Evolutionary conservation across 345 rosid species (phyloP), one percentile per base, ranked within the genome.

Genomic region (Eucalyptus marginata): DNA sequence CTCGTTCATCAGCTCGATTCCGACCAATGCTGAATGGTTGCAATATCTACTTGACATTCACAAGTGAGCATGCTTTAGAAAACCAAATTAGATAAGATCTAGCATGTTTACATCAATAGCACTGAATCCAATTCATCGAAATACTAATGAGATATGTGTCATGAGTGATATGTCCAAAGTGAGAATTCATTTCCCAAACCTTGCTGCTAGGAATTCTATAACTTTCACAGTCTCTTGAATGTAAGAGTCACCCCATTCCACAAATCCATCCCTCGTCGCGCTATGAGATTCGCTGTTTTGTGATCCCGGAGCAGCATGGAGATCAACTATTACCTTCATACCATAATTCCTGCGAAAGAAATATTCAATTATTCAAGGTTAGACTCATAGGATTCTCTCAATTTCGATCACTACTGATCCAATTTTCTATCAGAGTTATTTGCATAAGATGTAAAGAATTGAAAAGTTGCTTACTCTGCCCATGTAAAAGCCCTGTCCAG

Each of bases 1-100:
- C 89, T 92, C 94, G n/a, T 92, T 92, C 93, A 93, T 91, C 90
- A 93, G 54, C 86, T 90, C 93, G 5, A 92, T 91, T 14, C 91
- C 94, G 4, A 76, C 92, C 16, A 92, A 86, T 51, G 87, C 62
- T 5, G 46, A 17, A 18, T 0, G 46, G 46, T 76, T 76, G 83
- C 83, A 11, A 10, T 40, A 36, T 76, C 83, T 76, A 22, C 15
- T 76, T 18, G 83, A 40, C 27, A 76, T 18, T 76, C 15, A 76
- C 25, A 76, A 40, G 27, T 36, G 47, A 76, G 83, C 47, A 40
- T 76, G 83, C 83, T 76, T 76, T 40, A 76, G 83, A 20, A 76
- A 36, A 36, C 12, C 81, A 36, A 71, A 71, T 36, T 71, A 36
- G 46, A 36, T 71, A 36, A 71, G 81, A 36, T 71, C 25, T 36